Evolutionary conservation across 257 asterid genomes (phyloP), one percentile per base, ranked within the genome.

Genomic region (Przewalskia tangutica): DNA sequence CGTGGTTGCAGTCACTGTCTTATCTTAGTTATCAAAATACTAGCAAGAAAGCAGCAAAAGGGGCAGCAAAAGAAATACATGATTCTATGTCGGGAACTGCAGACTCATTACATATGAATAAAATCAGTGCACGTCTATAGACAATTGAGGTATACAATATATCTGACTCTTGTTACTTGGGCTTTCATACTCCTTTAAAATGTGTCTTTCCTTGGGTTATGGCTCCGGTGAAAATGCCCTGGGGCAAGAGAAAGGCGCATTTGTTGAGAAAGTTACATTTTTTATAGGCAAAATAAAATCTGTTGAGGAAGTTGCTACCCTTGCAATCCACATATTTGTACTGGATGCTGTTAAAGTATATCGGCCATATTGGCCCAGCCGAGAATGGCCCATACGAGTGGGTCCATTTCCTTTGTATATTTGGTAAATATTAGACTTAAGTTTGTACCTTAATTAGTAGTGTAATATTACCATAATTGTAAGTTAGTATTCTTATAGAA

Each of bases 1-100:
- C 95, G 4, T 93, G 98, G 98, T 88, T 92, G 82, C 98, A 93
- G 87, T 92, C 98, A 75, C 77, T 93, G 83, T 89, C 97, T 77
- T 93, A 90, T 87, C 87, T 93, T 77, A 92, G 93, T 82, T 86
- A 92, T 84, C 91, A 87, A 83, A 87, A 76, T 75, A 71, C 87
- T 8, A 70, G 75, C 42, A 85, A 60, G 82, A 83, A 70, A 50
- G 53, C 56, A 23, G 54, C 86, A 23, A 40, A 51, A 76, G 76
- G 48, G 70, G 18, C 71, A 60, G 54, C 38, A 23, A 58, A 32
- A 42, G 82, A 55, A 55, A 51, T 51, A 65, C 56, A 44, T 81
- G 83, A 84, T 77, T 44, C 84, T 16, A 73, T 75, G 38, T 17
- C 70, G 17, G 62, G 64, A 40, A n/a, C 58, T 62, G 34, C 36